Conservation (phyloP, 352 stramenopile species). For the Phytophthora hybrid region DNA sequence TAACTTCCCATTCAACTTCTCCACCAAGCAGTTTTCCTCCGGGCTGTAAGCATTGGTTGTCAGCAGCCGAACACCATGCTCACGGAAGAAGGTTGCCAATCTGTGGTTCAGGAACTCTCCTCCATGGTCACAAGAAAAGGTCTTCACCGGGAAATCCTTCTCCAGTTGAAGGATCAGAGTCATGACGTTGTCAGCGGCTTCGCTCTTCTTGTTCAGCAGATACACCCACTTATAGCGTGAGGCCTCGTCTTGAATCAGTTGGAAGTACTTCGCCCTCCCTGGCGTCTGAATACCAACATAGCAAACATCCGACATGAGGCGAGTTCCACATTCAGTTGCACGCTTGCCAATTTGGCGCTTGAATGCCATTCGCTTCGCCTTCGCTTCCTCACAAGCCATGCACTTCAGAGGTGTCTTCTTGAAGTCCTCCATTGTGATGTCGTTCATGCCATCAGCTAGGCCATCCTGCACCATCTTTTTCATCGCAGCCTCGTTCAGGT, state of each 20-base stretch:
- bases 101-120: too few relatives aligned
- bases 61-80: too few relatives aligned
- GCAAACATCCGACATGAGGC: constrained; percentile 1
- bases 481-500: constrained; percentile 1
- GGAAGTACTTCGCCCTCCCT: constrained; percentile 7
- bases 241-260: constrained; percentile 17
- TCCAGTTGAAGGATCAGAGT: neutral
- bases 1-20: too few relatives aligned
- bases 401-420: constrained; percentile 5
- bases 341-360: neutral
- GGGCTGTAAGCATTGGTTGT: too few relatives aligned
- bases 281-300: neutral
- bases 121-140: too few relatives aligned
- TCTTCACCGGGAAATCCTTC: too few relatives aligned
- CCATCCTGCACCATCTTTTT: constrained; percentile 8
- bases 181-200: neutral
- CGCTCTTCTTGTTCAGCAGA: constrained; percentile 6
- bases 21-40: too few relatives aligned
- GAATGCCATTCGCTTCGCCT: constrained; percentile 6
- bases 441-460: neutral
- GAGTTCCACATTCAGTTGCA: neutral
- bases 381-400: neutral
- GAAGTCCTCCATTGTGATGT: neutral
- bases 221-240: constrained; percentile 21
- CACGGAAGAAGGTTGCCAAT: too few relatives aligned